Percentiles rank a stretch among this genome's conserved stretches.
phyloP scores from a whole-genome alignment of 2,329 filamentous ascomycete species.

The Coleophoma crateriformis region DNA sequence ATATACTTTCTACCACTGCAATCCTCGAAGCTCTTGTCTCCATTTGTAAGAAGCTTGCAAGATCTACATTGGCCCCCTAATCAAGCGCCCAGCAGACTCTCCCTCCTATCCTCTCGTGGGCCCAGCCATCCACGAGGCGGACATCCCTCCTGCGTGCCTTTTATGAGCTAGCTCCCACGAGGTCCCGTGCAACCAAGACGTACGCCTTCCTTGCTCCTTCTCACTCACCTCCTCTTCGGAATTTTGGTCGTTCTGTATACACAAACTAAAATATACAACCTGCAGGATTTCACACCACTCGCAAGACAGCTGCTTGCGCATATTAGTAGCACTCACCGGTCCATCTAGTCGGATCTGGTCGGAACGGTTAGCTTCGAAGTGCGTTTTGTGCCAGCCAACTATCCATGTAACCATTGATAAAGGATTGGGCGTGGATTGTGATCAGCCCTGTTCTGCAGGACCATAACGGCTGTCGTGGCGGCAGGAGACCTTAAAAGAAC shows the following conservation, averaged over 20 bases:
- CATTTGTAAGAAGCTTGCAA: conserved; percentile 14
- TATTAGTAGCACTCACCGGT: conserved; percentile 12
- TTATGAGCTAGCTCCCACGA: conserved; percentile 12
- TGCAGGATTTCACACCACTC: conserved; percentile 12
- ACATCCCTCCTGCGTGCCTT: conserved; percentile 6
- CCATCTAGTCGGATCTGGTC: conserved; percentile 13
- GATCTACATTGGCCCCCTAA: conserved; percentile 21
- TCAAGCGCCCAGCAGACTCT: conserved; percentile 20
- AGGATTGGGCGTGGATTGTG: conserved; percentile 25
- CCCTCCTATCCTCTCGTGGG: conserved; percentile 14
- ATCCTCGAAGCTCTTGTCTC: conserved; percentile 19
- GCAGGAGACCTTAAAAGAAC: conserved; percentile 20
- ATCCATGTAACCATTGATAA: conserved; percentile 25
- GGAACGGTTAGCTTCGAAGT: conserved; percentile 12
- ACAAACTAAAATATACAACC: conserved; percentile 15
- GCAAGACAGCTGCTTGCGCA: conserved; percentile 15
- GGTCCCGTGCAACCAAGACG: conserved; percentile 19
- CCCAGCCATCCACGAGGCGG: conserved; percentile 20
- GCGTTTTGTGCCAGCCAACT: neutral
- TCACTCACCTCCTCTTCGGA: conserved; percentile 13
- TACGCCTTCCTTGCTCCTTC: conserved; percentile 7
- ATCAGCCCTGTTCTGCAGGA: conserved; percentile 28
- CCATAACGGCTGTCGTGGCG: conserved; percentile 21
- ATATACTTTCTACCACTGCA: conserved; percentile 27
- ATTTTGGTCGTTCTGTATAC: conserved; percentile 3